A percentile compares a stretch with the other conserved stretches of the same genome.
phyloP scores from a whole-genome alignment of 2,329 filamentous ascomycete genomes.

The Aureobasidium sp. region DNA sequence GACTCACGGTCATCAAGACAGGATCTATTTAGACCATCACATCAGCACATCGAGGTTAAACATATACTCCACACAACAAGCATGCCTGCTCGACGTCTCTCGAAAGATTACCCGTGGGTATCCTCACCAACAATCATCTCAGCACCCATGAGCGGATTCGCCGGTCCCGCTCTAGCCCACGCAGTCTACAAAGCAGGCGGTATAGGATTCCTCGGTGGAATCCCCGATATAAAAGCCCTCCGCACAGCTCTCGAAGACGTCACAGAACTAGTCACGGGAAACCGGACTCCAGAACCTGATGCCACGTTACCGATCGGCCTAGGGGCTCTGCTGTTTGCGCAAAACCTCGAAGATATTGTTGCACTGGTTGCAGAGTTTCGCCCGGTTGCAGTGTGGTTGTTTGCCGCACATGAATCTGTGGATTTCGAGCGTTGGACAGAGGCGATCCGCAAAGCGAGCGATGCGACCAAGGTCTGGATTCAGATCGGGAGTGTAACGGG shows the following conservation, averaged over 20 bases:
- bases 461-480: conserved; percentile 43
- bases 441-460: conserved; percentile 22
- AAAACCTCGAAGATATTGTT: background rate
- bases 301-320: background rate
- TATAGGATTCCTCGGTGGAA: background rate
- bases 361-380: background rate
- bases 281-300: background rate
- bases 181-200: background rate
- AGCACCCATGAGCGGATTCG: background rate
- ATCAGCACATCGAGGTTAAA: too few species aligned
- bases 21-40: background rate
- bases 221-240: background rate
- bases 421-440: conserved; percentile 28
- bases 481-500: conserved; percentile 52
- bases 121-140: background rate
- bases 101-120: background rate
- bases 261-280: background rate
- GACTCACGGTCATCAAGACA: too few species aligned
- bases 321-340: background rate
- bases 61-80: background rate
- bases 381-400: conserved; percentile 47
- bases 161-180: background rate
- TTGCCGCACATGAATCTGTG: conserved; percentile 43
- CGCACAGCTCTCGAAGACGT: background rate
- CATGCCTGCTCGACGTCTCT: background rate